A percentile compares a stretch with the other conserved stretches of the same genome.
Conservation (phyloP, 1,284 basidiomycete species). For the Rhodotorula sp. region DNA sequence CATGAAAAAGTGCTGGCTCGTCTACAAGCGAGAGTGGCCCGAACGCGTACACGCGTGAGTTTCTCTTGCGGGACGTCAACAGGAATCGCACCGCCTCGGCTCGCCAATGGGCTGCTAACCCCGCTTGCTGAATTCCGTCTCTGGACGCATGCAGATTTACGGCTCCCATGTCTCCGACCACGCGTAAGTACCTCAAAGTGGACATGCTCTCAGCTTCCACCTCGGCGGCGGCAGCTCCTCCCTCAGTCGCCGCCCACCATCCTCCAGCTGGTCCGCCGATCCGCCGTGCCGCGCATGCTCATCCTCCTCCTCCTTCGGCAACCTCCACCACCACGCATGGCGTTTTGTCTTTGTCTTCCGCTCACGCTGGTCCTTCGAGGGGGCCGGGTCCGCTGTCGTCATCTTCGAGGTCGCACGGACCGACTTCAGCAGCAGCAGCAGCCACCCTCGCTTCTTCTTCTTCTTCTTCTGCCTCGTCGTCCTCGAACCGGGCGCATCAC, state of each 20-base stretch:
- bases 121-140: neutral
- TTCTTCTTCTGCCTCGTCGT: neutral
- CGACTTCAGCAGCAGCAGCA: neutral
- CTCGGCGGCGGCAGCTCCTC: neutral
- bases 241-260: neutral
- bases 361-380: no score
- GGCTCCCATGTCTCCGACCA: slow-evolving; percentile 69
- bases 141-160: slow-evolving; percentile 59
- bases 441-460: no score
- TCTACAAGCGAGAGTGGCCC: slow-evolving; percentile 69
- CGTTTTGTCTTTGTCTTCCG: no score
- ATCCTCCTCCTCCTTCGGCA: neutral
- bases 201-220: slow-evolving; percentile 11
- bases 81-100: neutral
- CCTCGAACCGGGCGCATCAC: no score
- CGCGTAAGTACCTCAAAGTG: slow-evolving; percentile 73
- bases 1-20: slow-evolving; percentile 68
- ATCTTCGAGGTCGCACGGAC: neutral
- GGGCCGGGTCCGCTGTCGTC: no score
- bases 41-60: slow-evolving; percentile 65
- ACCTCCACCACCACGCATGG: neutral
- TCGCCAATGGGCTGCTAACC: neutral
- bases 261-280: neutral
- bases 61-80: neutral
- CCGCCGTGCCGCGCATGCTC: slow-evolving; percentile 4